phyloP scores from a whole-genome alignment of 2,329 filamentous ascomycete species.

The Cordyceps javanica region DNA sequence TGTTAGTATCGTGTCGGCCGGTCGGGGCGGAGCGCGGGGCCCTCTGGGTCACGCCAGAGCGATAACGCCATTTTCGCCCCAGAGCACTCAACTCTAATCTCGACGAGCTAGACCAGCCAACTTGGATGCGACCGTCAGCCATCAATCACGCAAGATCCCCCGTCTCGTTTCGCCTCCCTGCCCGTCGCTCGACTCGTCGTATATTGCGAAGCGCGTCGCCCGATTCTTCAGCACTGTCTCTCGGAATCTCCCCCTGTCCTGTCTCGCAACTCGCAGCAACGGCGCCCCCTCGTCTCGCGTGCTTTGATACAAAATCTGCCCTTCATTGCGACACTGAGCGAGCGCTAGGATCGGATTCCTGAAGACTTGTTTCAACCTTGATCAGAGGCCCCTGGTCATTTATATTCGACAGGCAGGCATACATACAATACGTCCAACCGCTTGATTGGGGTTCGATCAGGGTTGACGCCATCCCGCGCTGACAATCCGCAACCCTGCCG shows the following conservation, averaged over 20 bases:
- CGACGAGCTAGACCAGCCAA: neutral
- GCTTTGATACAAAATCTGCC: neutral
- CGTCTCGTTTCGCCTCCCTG: neutral
- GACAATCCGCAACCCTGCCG: constrained; percentile 5
- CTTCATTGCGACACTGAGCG: neutral
- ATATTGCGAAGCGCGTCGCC: constrained; percentile 8
- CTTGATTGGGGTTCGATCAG: neutral
- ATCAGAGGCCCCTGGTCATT: neutral
- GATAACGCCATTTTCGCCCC: constrained; percentile 35
- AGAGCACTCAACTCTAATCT: constrained; percentile 26
- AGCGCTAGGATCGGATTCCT: neutral
- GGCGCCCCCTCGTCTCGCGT: neutral
- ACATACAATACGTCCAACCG: neutral
- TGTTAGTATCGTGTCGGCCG: constrained; percentile 4
- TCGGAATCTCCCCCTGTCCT: neutral
- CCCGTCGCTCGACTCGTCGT: neutral
- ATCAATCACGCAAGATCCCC: constrained; percentile 5
- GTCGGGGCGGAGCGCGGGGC: constrained; percentile 9
- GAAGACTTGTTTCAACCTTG: neutral
- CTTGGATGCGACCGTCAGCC: neutral
- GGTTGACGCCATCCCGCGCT: constrained; percentile 10
- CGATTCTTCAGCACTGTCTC: constrained; percentile 8
- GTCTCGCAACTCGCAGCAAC: constrained; percentile 2
- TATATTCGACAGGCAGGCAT: neutral
- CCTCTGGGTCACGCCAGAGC: neutral